Percentiles rank a stretch among this genome's conserved stretches.
These are phyloP conservation scores for Chlorella sp. DNA, from an alignment of 139 green algal species.

Conservation along the genomic window DNA sequence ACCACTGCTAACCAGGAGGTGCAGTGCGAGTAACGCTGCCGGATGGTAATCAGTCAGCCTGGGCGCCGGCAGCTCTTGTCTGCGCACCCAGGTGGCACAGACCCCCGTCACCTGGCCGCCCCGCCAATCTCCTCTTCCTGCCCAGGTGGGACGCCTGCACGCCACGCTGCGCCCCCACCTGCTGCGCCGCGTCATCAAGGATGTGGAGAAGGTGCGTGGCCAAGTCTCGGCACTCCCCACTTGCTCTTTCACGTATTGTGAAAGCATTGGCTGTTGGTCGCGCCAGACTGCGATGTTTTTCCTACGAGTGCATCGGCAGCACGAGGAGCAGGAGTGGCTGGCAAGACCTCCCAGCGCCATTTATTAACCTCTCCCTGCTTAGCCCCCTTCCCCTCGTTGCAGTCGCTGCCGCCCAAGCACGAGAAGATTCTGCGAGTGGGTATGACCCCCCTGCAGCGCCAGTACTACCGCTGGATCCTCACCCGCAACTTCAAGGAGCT, in stretches of 20 bases:
- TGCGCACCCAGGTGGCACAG: too few relatives aligned
- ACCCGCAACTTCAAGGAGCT: slow-evolving; percentile 94
- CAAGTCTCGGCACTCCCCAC: too few relatives aligned
- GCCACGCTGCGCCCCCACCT: slow-evolving; percentile 85
- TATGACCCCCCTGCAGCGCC: slow-evolving; percentile 94
- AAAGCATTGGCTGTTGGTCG: too few relatives aligned
- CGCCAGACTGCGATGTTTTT: too few relatives aligned
- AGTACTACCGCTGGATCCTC: slow-evolving; percentile 98
- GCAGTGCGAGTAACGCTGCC: too few relatives aligned
- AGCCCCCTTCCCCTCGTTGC: background rate
- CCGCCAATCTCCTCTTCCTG: background rate
- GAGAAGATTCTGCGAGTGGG: slow-evolving; percentile 92
- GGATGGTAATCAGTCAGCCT: too few relatives aligned
- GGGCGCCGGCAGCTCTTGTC: too few relatives aligned
- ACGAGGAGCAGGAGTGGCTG: too few relatives aligned
- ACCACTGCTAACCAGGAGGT: too few relatives aligned
- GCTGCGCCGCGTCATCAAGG: slow-evolving; percentile 94
- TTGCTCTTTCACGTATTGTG: too few relatives aligned
- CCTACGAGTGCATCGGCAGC: too few relatives aligned
- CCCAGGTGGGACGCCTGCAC: slow-evolving; percentile 81
- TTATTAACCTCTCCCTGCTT: background rate
- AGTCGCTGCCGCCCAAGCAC: slow-evolving; percentile 90
- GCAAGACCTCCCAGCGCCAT: too few relatives aligned
- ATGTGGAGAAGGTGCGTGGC: slow-evolving; percentile 75
- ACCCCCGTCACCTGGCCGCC: background rate